Evolutionary conservation across 176 grass and related monocot genomes (phyloP), one percentile per base, ranked within the genome.

Genomic region (Carex cristatella): DNA sequence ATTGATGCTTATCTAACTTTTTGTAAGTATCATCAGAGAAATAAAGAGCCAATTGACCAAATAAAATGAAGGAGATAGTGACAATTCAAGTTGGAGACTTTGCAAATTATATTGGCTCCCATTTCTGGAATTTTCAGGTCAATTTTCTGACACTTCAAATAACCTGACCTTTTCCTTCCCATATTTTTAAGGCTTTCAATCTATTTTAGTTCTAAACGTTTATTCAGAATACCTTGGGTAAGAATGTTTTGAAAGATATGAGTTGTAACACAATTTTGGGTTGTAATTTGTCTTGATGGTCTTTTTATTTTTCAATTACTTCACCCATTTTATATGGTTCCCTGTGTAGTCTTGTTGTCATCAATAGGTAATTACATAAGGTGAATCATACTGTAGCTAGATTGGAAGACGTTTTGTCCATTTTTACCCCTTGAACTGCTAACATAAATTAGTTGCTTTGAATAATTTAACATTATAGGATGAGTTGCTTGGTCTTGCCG

Each of bases 401-500:
- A 27, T 7, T 28, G 7, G 10, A 76, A 54, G 48, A 56, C 11
- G 2, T 49, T 78, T 33, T 5, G 56, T 78, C 74, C 74, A 78
- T 23, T 16, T 57, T 33, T 14, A 35, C 4, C 5, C 10, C 48
- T 16, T 2, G n/a, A 55, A 79, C 2, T 79, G 30, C 74, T 79
- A 7, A 57, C 4, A 79, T 79, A 33, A 51, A 18, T 32, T 79
- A 79, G 51, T 56, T 77, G 19, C 11, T 77, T 77, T 66, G 3
- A 68, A 65, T 68, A 30, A 67, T 38, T 66, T 46, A 4, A n/a
- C 40, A 79, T 53, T 80, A 13, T 87, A 95, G 96, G 96, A 99
- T 94, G 93, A 99, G 87, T 86, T 99, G 76, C 90, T 99, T 49
- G 93, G 96, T 46, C 88, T 99, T 62, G 88, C 89, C 31, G 90